phyloP scores from a whole-genome alignment of 345 rosid species.

The Erodium maritimum region DNA sequence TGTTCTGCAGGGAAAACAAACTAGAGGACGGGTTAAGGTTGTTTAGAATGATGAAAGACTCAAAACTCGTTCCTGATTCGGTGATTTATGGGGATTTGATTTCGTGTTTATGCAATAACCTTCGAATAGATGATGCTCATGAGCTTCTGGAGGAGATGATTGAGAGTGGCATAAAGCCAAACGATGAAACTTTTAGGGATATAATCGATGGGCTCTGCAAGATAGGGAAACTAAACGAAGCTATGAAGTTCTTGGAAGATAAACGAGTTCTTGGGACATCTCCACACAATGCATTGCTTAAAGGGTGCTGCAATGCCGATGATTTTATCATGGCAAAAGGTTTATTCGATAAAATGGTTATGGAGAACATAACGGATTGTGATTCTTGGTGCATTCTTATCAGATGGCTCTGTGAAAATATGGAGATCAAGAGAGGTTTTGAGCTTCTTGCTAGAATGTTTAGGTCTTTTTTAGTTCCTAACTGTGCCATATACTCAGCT shows the following conservation, averaged over 20 bases:
- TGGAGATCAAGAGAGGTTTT: slow-evolving; percentile 18
- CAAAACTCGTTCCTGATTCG: slow-evolving; percentile 19
- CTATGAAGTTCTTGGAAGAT: slow-evolving; percentile 30
- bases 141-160: slow-evolving; percentile 29
- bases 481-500: slow-evolving; percentile 31
- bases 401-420: slow-evolving; percentile 36
- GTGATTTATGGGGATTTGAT: slow-evolving; percentile 20
- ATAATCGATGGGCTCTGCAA: slow-evolving; percentile 30
- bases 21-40: slow-evolving; percentile 22
- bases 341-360: slow-evolving; percentile 25
- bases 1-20: slow-evolving; percentile 31
- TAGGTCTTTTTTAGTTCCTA: slow-evolving; percentile 22
- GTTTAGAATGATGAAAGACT: slow-evolving; percentile 33
- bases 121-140: slow-evolving; percentile 26
- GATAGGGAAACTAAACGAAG: slow-evolving; percentile 21
- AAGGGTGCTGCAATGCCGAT: slow-evolving; percentile 30
- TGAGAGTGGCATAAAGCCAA: slow-evolving; percentile 16
- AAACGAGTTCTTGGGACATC: slow-evolving; percentile 17
- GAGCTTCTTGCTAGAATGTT: slow-evolving; percentile 43
- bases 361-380: slow-evolving; percentile 25
- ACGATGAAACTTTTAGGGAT: slow-evolving; percentile 18
- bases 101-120: slow-evolving; percentile 26
- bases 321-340: slow-evolving; percentile 24
- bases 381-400: slow-evolving; percentile 41
- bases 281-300: slow-evolving; percentile 38